Evolutionary conservation across 2,329 filamentous ascomycete species (phyloP), one percentile per base, ranked within the genome.

Genomic region (Cercospora sesami): DNA sequence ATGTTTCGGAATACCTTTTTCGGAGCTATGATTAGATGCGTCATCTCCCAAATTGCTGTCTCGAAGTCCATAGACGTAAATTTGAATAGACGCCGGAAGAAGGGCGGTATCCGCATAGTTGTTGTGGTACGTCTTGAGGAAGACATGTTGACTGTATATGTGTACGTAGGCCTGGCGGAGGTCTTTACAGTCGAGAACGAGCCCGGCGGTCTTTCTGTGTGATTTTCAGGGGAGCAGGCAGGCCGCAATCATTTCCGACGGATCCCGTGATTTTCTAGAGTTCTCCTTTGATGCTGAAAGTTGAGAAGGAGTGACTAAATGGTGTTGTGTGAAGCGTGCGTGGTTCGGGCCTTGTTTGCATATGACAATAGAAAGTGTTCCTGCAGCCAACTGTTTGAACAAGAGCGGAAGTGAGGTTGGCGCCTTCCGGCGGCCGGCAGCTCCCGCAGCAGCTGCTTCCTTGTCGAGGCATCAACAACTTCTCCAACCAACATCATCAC

Each of bases 61-160:
- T 91, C 89, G 76, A 91, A 91, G 81, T 91, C 89, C 89, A 91
- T 90, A 73, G 90, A 88, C 10, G 88, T 88, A 75, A 90, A 90
- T 78, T 91, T 91, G 84, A 90, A 90, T 60, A 90, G 80, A 67
- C 87, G 84, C 75, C 88, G 88, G 81, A 90, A 89, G 83, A 90
- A 89, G 72, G 87, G 86, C 71, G 88, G 87, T 83, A 89, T 87
- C 57, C 86, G 85, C 75, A 88, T 79, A 68, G 5, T 33, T 80
- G 63, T 59, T 5, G 36, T 85, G 64, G 28, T 82, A 70, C 81
- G 80, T 48, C 74, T 73, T 26, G 73, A 71, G 4, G 75, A 74
- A 36, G 75, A 72, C 68, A 75, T 73, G 14, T 14, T 68, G 39
- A n/a, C 5, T 31, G 12, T 14, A 16, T 63, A 4, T 33, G 28